Percentiles rank a stretch among this genome's conserved stretches.
phyloP scores from a whole-genome alignment of 495 filamentous ascomycete species.

The Lichenothelia convexa region DNA sequence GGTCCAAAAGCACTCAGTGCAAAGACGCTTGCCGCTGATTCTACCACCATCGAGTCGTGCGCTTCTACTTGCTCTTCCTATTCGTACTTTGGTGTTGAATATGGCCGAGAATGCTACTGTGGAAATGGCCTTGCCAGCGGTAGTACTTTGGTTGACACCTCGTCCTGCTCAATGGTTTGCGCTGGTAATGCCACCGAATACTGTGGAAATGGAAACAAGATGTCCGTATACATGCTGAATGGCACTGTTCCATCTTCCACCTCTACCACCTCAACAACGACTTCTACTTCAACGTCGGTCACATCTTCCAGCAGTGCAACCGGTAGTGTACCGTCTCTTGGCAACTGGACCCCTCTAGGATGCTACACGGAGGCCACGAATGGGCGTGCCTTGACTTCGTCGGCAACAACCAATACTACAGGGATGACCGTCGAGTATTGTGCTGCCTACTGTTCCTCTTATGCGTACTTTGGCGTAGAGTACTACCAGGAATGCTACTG shows the following conservation, averaged over 20 bases:
- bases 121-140: constrained; percentile 4
- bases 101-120: constrained; percentile 10
- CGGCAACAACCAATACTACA: not conserved
- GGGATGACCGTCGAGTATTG: constrained; percentile 12
- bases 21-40: constrained; percentile 3
- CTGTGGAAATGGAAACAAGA: constrained; percentile 11
- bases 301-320: not conserved
- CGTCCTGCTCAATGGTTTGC: constrained; percentile 5
- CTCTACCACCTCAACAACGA: not conserved
- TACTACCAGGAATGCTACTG: constrained; percentile 11
- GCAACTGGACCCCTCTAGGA: constrained; percentile 1
- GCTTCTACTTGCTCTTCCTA: constrained; percentile 2
- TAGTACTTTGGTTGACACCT: constrained; percentile 4
- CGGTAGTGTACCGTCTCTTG: not conserved
- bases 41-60: constrained; percentile 3
- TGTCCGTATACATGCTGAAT: constrained; percentile 6
- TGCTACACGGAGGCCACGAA: constrained; percentile 6
- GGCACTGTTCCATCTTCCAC: not conserved
- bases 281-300: not conserved
- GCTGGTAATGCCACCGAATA: constrained; percentile 6
- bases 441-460: constrained; percentile 7
- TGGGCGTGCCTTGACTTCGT: constrained; percentile 4
- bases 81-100: constrained; percentile 6
- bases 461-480: constrained; percentile 11
- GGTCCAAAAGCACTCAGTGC: constrained; percentile 4